Evolutionary conservation across 2,329 filamentous ascomycete genomes (phyloP), one percentile per base, ranked within the genome.

Genomic region (Paecilomyces fulvus): DNA sequence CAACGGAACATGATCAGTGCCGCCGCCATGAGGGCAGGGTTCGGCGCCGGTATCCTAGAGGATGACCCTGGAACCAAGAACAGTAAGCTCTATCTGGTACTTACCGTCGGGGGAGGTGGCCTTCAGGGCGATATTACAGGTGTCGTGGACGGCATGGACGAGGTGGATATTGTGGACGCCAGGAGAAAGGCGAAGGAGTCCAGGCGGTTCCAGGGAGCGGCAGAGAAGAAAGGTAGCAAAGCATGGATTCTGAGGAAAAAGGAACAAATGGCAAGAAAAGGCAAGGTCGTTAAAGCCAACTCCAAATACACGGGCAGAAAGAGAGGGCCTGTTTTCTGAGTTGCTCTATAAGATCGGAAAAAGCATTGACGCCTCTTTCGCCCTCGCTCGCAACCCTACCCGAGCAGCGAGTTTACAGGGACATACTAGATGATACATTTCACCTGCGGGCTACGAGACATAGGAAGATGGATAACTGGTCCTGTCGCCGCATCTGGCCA

Each of bases 51-150:
- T 76, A 82, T 99, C 31, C 78, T 99, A 51, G 92, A 97, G 73
- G 94, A 99, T 73, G 92, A 97, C 70, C 89, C 89, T 0, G 92
- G 91, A 49, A 99, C 94, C 37, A 99, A 99, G 80, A 96, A 92
- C 69, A 85, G 87, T 63, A 99, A 99, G 79, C 79, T 95, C n/a
- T 99, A 99, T 71, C 80, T 99, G 2, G 92, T 99, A 0, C 77
- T 99, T 30, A 96, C 91, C 0, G 94, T 96, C 1, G 94, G 92
- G 30, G 84, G 83, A 1, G 87, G 88, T 8, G 80, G 83, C 51
- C 58, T 82, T 51, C 69, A 76, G 49, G 80, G 79, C 8, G 92
- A 96, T 69, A 96, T 99, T 61, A 96, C 92, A 0, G 88, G 89
- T 5, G 88, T 96, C 2, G 90, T 99, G 11, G 82, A 86, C 58